Evolutionary conservation across 2,329 filamentous ascomycete genomes (phyloP).

Genomic region (Aspergillus ruber): DNA sequence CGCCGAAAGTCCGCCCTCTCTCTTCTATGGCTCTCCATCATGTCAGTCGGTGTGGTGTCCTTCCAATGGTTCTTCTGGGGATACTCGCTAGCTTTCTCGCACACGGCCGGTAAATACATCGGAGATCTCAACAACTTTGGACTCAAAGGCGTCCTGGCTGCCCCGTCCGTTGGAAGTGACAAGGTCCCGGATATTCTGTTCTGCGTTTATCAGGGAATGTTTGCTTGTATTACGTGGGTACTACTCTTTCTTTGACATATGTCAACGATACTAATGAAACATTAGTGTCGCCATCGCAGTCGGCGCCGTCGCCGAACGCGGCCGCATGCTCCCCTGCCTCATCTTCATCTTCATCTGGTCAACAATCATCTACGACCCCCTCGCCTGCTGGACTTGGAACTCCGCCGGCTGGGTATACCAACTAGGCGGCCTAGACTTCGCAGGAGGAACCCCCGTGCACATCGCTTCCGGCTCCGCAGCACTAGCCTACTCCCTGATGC

Average conservation of each 20-base stretch:
- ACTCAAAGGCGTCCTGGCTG: conserved; percentile 67
- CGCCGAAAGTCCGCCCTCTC: conserved; percentile 83
- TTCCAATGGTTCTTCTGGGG: conserved; percentile 98
- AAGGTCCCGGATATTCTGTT: conserved; percentile 78
- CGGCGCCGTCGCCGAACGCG: conserved; percentile 78
- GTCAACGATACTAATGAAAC: conserved; percentile 9
- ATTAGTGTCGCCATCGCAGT: conserved; percentile 70
- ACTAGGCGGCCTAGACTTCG: conserved; percentile 80
- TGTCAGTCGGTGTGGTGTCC: conserved; percentile 69
- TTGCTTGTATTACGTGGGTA: conserved; percentile 72
- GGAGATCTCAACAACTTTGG: conserved; percentile 75
- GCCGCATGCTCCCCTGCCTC: conserved; percentile 79
- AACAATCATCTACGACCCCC: conserved; percentile 83
- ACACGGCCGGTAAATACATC: conserved; percentile 67
- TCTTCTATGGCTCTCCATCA: conserved; percentile 77
- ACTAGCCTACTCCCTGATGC: conserved; percentile 83
- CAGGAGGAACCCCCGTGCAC: conserved; percentile 84
- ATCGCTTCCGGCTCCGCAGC: conserved; percentile 78
- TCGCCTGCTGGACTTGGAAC: conserved; percentile 96
- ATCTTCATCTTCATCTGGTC: conserved; percentile 93
- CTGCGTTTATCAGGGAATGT: conserved; percentile 59
- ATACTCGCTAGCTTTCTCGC: conserved; percentile 76
- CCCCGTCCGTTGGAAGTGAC: conserved; percentile 65
- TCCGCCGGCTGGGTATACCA: conserved; percentile 69
- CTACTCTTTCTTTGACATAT: conserved; percentile 16